A percentile compares a stretch with the other conserved stretches of the same genome.
These are phyloP conservation scores for Alternaria brassicae DNA, from an alignment of 2,329 filamentous ascomycete genomes.

Conservation along the genomic window DNA sequence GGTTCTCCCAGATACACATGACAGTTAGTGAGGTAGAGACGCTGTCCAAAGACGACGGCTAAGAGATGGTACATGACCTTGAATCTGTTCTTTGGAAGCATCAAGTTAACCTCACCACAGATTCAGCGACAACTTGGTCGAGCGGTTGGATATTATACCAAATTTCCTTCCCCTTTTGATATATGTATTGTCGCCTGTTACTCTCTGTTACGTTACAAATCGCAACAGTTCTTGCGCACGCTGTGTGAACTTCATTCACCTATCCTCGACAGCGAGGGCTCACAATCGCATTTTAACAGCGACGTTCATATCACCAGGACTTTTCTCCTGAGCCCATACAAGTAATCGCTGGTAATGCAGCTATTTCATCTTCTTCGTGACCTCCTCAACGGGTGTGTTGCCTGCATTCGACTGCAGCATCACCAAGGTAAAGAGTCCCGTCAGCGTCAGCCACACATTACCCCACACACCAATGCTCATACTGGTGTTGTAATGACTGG, in stretches of 20 bases:
- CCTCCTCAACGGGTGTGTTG: constrained; percentile 14
- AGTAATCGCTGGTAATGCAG: neutral
- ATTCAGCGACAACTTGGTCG: neutral
- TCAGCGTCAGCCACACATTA: constrained; percentile 33
- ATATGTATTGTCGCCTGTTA: neutral
- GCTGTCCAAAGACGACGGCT: neutral
- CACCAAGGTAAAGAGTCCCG: constrained; percentile 24
- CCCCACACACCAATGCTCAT: constrained; percentile 38
- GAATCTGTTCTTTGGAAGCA: neutral
- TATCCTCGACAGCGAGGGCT: neutral
- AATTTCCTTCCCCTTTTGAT: neutral
- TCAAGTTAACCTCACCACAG: neutral
- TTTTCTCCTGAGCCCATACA: neutral
- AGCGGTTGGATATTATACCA: neutral
- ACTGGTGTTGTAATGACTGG: constrained; percentile 33
- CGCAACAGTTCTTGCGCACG: neutral
- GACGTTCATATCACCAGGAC: neutral
- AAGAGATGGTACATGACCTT: neutral
- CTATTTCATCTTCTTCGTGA: constrained; percentile 21
- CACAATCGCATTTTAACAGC: neutral
- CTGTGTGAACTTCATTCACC: neutral
- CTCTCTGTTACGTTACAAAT: neutral
- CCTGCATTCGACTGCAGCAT: constrained; percentile 19
- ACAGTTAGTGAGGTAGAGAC: neutral
- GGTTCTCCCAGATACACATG: constrained; percentile 3